Percentiles rank a stretch among this genome's conserved stretches.
phyloP scores from a whole-genome alignment of 176 grass and related monocot species.

The Bonia amplexicaulis region DNA sequence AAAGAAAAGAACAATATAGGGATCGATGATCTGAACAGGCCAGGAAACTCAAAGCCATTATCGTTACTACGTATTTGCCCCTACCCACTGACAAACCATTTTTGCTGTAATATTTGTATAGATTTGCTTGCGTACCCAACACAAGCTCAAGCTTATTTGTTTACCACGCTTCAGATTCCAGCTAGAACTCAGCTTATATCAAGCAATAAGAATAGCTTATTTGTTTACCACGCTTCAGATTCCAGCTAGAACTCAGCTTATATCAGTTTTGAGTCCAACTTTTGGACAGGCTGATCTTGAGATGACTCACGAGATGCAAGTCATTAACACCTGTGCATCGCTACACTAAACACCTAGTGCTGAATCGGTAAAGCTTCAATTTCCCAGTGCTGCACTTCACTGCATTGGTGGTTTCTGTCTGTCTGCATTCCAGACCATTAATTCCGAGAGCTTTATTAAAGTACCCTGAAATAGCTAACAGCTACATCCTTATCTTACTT shows the following conservation, averaged over 20 bases:
- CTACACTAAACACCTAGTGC: conserved; percentile 8
- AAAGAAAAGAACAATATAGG: neutral
- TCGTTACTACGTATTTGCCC: neutral
- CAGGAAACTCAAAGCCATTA: too few relatives aligned
- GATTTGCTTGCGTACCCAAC: neutral
- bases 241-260: neutral
- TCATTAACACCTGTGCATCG: neutral
- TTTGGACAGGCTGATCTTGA: neutral
- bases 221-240: neutral
- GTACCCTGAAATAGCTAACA: neutral
- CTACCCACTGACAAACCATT: neutral
- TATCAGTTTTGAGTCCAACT: neutral
- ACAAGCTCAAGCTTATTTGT: neutral
- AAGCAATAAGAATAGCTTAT: neutral
- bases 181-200: neutral
- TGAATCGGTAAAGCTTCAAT: neutral
- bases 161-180: neutral
- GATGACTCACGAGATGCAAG: neutral
- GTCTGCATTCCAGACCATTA: neutral
- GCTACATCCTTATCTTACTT: too few relatives aligned
- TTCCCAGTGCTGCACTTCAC: neutral
- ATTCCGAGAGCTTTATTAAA: neutral
- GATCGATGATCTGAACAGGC: neutral
- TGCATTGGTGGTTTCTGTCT: neutral
- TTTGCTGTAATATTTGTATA: neutral